These are phyloP conservation scores for Lunularia cruciata DNA, from an alignment of 225 moss, liverwort and hornwort genomes.

Conservation along the genomic window DNA sequence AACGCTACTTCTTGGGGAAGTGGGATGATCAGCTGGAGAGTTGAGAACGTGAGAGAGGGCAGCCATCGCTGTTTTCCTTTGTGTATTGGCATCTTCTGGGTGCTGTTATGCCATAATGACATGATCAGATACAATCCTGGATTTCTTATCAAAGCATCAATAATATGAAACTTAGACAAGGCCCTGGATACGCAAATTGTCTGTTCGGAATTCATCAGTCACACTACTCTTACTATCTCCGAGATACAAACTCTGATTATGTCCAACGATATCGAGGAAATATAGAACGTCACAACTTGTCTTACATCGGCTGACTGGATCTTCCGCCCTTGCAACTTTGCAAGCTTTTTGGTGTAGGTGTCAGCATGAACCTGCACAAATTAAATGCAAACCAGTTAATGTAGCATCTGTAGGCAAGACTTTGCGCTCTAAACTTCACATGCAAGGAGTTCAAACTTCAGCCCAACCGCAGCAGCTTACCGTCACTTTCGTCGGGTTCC, in stretches of 20 bases:
- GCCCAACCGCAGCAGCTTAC: constrained; percentile 49
- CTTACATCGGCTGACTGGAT: constrained; percentile 30
- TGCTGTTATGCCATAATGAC: constrained; percentile 36
- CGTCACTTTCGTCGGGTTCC: constrained; percentile 73
- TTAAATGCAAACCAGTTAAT: too few relatives aligned
- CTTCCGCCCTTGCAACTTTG: constrained; percentile 65
- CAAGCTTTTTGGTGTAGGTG: constrained; percentile 69
- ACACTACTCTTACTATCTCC: not conserved
- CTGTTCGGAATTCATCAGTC: not conserved
- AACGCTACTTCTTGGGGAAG: constrained; percentile 20
- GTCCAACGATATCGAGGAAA: too few relatives aligned
- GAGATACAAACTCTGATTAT: not conserved
- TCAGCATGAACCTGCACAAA: constrained; percentile 61
- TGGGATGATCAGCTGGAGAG: constrained; percentile 32
- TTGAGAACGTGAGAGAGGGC: constrained; percentile 77
- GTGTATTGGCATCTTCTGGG: constrained; percentile 58
- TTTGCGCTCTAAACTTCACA: too few relatives aligned
- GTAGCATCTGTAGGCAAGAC: too few relatives aligned
- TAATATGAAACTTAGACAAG: too few relatives aligned
- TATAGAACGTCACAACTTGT: not conserved
- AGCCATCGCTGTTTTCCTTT: constrained; percentile 92
- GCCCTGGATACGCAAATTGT: too few relatives aligned
- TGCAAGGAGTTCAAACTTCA: too few relatives aligned
- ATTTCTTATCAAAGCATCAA: not conserved
- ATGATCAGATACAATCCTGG: not conserved